These are phyloP conservation scores for Klebsormidium nitens DNA, from an alignment of 139 green algal genomes.

Conservation along the genomic window DNA sequence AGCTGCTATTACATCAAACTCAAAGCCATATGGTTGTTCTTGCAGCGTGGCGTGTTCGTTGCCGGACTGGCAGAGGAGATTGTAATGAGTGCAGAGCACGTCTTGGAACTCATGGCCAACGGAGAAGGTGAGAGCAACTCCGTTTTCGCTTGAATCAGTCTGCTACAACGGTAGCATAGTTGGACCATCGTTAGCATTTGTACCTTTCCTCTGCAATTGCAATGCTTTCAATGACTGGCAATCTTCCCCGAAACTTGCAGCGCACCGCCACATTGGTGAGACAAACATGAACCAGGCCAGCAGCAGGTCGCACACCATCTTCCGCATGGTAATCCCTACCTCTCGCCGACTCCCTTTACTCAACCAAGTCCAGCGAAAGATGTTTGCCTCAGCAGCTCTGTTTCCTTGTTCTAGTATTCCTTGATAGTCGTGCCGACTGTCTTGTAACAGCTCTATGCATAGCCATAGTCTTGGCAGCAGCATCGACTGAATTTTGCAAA, in stretches of 20 bases:
- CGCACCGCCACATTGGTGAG: constrained; percentile 71
- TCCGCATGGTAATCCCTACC: constrained; percentile 79
- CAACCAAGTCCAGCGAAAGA: too few relatives aligned
- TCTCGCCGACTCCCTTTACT: neutral
- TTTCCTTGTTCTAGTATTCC: too few relatives aligned
- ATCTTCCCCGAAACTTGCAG: constrained; percentile 14
- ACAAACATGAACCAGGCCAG: constrained; percentile 94
- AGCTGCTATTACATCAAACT: neutral
- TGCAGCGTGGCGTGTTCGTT: constrained; percentile 77
- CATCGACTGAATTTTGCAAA: too few relatives aligned
- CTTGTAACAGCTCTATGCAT: too few relatives aligned
- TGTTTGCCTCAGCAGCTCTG: too few relatives aligned
- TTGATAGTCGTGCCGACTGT: too few relatives aligned
- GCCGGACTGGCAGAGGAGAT: constrained; percentile 89
- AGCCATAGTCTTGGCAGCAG: too few relatives aligned
- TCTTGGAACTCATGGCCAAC: constrained; percentile 69
- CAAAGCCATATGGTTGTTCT: neutral
- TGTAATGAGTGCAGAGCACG: constrained; percentile 69
- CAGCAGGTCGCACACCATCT: constrained; percentile 86
- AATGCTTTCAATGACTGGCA: neutral
- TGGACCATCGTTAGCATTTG: neutral
- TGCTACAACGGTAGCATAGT: neutral
- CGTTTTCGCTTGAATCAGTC: constrained; percentile 5
- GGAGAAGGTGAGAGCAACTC: constrained; percentile 52
- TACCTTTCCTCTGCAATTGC: neutral